These are phyloP conservation scores for Prinsepia uniflora DNA, from an alignment of 306 rosid species.

Conservation along the genomic window DNA sequence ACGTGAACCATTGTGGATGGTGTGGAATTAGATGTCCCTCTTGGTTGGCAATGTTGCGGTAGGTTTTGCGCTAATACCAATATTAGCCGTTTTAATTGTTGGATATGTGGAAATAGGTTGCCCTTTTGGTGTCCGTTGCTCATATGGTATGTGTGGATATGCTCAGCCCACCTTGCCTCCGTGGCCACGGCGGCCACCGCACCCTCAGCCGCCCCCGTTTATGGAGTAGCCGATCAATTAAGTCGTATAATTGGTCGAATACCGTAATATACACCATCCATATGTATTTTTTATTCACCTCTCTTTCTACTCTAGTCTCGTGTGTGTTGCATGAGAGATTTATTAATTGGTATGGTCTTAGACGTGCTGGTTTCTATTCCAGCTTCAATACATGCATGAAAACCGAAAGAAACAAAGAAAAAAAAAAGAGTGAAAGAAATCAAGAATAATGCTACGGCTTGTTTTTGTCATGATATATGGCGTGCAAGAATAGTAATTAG, in stretches of 20 bases:
- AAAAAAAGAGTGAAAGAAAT: neutral
- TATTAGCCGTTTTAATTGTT: constrained; percentile 46
- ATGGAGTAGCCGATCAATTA: neutral
- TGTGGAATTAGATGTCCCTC: constrained; percentile 47
- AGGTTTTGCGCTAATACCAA: constrained; percentile 50
- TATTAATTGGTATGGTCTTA: neutral
- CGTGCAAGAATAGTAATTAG: neutral
- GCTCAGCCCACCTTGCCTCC: constrained; percentile 14
- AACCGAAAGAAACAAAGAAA: neutral
- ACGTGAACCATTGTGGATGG: constrained; percentile 50
- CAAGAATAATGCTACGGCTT: neutral
- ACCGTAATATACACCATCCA: too few relatives aligned
- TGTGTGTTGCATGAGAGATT: neutral
- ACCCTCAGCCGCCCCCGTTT: constrained; percentile 14
- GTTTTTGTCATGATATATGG: neutral
- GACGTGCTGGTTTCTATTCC: too few relatives aligned
- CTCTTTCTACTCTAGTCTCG: neutral
- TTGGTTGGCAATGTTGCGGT: constrained; percentile 50
- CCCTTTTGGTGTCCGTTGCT: constrained; percentile 35
- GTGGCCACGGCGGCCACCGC: constrained; percentile 5
- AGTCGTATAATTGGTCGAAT: too few relatives aligned
- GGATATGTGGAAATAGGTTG: constrained; percentile 63
- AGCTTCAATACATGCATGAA: neutral
- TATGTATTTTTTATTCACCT: neutral
- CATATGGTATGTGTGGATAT: constrained; percentile 68